A percentile compares a stretch with the other conserved stretches of the same genome.
Evolutionary conservation across 192 early-diverging fungal species (phyloP).

Genomic region (Coemansia asiatica): DNA sequence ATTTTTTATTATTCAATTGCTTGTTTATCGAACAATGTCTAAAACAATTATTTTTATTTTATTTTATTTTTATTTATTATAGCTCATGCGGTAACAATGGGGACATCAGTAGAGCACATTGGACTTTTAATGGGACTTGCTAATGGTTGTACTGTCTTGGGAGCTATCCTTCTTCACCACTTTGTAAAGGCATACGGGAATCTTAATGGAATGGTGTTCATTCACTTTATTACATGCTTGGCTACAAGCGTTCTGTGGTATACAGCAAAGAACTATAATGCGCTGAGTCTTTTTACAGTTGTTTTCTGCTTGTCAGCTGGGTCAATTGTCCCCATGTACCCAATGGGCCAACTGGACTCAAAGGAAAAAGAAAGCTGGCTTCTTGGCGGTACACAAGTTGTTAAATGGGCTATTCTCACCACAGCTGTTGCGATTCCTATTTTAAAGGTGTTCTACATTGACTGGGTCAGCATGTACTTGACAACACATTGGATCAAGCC

Average conservation of each 20-base stretch:
- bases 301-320: slow-evolving; percentile 49
- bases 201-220: slow-evolving; percentile 51
- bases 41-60: not conserved
- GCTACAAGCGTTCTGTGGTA: slow-evolving; percentile 35
- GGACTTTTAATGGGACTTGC: slow-evolving; percentile 46
- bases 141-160: slow-evolving; percentile 46
- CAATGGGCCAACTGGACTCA: slow-evolving; percentile 42
- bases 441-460: slow-evolving; percentile 52
- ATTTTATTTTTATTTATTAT: slow-evolving; percentile 8
- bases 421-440: slow-evolving; percentile 51
- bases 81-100: slow-evolving; percentile 50
- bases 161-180: slow-evolving; percentile 49
- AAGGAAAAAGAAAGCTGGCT: slow-evolving; percentile 51
- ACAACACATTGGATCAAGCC: slow-evolving; percentile 42
- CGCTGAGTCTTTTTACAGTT: slow-evolving; percentile 31
- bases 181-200: slow-evolving; percentile 47
- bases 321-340: slow-evolving; percentile 54
- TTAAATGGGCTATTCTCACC: slow-evolving; percentile 49
- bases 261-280: slow-evolving; percentile 35
- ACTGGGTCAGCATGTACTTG: slow-evolving; percentile 41
- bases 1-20: not conserved
- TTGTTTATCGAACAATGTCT: not conserved
- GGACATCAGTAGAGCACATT: slow-evolving; percentile 48
- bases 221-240: slow-evolving; percentile 30
- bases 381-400: slow-evolving; percentile 42